Evolutionary conservation across 306 rosid genomes (phyloP), one percentile per base, ranked within the genome.

Genomic region (Lathyrus tuberosus): DNA sequence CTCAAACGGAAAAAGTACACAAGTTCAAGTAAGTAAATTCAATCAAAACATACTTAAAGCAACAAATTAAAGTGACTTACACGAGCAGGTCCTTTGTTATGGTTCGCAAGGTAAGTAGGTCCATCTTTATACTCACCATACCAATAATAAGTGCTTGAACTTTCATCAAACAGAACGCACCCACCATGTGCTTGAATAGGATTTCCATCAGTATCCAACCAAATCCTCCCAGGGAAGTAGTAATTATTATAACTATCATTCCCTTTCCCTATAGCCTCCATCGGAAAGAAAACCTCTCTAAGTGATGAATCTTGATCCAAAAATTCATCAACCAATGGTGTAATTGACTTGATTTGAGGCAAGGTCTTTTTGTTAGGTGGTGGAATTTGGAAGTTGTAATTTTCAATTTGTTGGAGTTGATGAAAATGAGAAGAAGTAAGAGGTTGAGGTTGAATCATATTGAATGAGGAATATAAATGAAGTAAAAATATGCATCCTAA

Each of bases 131-230:
- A 57, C 6, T 57, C 62, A 28, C 62, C 62, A 28, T 57, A 57
- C 62, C 62, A 57, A 57, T 57, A 57, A 14, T 57, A 57, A 57
- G 62, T 57, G 5, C 18, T 57, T 57, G 18, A 57, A 57, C 3
- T 57, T n/a, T 57, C 62, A 57, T 57, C 62, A 57, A 26, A 26
- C 7, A 57, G 20, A 57, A 57, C 13, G 62, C 62, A 28, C 11
- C 62, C 62, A 13, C 62, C 62, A 57, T 57, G 62, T 28, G 62
- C 62, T 57, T 57, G 62, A 57, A 57, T 57, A 57, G 62, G 40
- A 28, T 57, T 57, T 57, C 62, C 62, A 57, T 57, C 62, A 13
- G 62, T 57, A 57, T 26, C 62, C 40, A 57, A 57, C 62, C 62
- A 57, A 57, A 57, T n/a, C 31, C 40, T 57, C 18, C 40, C 62